phyloP scores from a whole-genome alignment of 108 stramenopile species.

The Epithemia pelagica region DNA sequence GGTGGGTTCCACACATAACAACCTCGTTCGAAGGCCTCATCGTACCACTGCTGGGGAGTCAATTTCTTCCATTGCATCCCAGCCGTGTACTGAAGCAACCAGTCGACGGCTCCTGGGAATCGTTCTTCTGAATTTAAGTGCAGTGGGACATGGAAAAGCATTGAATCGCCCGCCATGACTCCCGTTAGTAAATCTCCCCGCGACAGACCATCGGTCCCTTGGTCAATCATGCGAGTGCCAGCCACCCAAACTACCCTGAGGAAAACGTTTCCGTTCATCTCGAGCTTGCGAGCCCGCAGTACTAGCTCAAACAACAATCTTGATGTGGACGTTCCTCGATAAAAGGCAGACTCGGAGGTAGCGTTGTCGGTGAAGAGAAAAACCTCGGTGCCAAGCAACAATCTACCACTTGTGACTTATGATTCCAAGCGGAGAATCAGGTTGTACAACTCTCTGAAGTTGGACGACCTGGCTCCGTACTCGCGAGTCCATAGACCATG shows the following conservation, averaged over 20 bases:
- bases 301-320: constrained; percentile 20
- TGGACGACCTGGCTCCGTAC: constrained; percentile 8
- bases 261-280: too few relatives aligned
- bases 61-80: too few relatives aligned
- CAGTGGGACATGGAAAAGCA: constrained; percentile 22
- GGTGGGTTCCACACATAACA: constrained; percentile 25
- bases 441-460: constrained; percentile 17
- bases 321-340: constrained; percentile 27
- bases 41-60: too few relatives aligned
- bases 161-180: constrained; percentile 15
- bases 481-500: not conserved
- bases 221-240: constrained; percentile 30
- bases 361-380: constrained; percentile 37
- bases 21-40: too few relatives aligned
- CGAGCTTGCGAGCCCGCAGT: constrained; percentile 19
- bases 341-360: constrained; percentile 21
- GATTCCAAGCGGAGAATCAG: constrained; percentile 11
- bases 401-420: not conserved
- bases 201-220: constrained; percentile 31
- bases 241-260: too few relatives aligned
- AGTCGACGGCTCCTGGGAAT: too few relatives aligned
- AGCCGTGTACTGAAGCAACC: too few relatives aligned
- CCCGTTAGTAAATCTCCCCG: constrained; percentile 20
- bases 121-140: too few relatives aligned
- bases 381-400: constrained; percentile 18